Conservation (phyloP, 495 filamentous ascomycete genomes). For the Aspergillus leporis region DNA sequence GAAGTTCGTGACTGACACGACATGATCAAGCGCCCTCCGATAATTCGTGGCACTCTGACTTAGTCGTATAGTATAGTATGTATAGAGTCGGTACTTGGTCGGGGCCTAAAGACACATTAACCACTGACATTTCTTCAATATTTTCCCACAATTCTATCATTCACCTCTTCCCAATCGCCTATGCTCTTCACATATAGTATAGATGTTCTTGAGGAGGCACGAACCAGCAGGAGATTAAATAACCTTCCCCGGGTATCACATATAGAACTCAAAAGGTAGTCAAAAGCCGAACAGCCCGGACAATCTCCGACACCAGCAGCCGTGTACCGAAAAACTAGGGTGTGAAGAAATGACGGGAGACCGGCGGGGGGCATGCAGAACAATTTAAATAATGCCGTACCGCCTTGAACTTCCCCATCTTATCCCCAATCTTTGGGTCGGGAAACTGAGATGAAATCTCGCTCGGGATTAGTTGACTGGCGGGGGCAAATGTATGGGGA, state of each 20-base stretch:
- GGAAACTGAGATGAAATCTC: conserved; percentile 6
- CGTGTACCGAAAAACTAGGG: conserved; percentile 7
- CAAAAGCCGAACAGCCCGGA: conserved; percentile 16
- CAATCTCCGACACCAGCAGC: conserved; percentile 15
- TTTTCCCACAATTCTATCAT: neutral
- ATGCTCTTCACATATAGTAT: neutral
- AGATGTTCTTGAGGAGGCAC: neutral
- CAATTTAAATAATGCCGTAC: neutral
- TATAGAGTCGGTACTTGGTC: neutral
- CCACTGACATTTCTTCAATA: neutral
- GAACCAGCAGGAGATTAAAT: neutral
- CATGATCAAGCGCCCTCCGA: conserved; percentile 21
- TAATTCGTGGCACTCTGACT: neutral
- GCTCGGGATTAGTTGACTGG: conserved; percentile 18
- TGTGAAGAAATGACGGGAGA: conserved; percentile 1
- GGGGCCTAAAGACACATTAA: neutral
- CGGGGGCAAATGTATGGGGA: neutral
- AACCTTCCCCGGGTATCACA: neutral
- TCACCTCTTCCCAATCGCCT: neutral
- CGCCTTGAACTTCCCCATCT: neutral
- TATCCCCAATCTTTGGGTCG: neutral
- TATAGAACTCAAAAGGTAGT: neutral
- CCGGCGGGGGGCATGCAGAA: neutral
- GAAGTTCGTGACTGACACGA: conserved; percentile 34
- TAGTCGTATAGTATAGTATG: neutral